phyloP scores from a whole-genome alignment of 192 early-diverging fungal species.

The Dissophora globulifera region DNA sequence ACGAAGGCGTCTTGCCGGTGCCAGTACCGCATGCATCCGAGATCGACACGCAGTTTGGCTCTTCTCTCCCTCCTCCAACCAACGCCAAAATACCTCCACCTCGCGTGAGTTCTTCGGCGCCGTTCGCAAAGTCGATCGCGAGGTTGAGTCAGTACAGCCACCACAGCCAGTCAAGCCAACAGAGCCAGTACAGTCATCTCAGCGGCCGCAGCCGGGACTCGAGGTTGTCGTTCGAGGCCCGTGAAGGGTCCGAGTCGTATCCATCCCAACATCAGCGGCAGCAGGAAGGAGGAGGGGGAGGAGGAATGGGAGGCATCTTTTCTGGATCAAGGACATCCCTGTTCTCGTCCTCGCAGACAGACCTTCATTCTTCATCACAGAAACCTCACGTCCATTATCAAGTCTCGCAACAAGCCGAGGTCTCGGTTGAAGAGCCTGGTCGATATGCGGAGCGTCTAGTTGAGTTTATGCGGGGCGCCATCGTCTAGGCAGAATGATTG shows the following conservation, averaged over 20 bases:
- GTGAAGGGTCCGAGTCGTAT: not conserved
- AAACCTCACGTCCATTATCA: slow-evolving; percentile 1
- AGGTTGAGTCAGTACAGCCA: slow-evolving; percentile 44
- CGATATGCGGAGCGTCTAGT: slow-evolving; percentile 41
- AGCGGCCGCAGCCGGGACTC: slow-evolving; percentile 38
- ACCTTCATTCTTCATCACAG: not conserved
- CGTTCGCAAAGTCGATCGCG: slow-evolving; percentile 23
- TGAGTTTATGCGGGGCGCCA: slow-evolving; percentile 37
- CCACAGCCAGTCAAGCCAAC: slow-evolving; percentile 39
- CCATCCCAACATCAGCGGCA: not conserved
- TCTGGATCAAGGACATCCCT: not conserved
- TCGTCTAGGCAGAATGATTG: slow-evolving; percentile 28
- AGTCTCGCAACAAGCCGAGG: slow-evolving; percentile 26
- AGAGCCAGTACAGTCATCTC: slow-evolving; percentile 34
- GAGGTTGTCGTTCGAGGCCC: slow-evolving; percentile 25
- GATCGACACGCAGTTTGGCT: too few relatives aligned
- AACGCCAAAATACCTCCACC: not conserved
- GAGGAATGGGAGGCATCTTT: not conserved
- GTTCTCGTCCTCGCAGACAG: not conserved
- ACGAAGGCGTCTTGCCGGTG: slow-evolving; percentile 16
- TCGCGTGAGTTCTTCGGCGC: slow-evolving; percentile 10
- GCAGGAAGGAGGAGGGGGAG: not conserved
- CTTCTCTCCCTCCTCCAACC: too few relatives aligned
- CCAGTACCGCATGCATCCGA: too few relatives aligned
- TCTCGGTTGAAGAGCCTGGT: slow-evolving; percentile 48